These are phyloP conservation scores for Zelonia costaricensis DNA, from an alignment of 208 protist genomes.

Conservation along the genomic window DNA sequence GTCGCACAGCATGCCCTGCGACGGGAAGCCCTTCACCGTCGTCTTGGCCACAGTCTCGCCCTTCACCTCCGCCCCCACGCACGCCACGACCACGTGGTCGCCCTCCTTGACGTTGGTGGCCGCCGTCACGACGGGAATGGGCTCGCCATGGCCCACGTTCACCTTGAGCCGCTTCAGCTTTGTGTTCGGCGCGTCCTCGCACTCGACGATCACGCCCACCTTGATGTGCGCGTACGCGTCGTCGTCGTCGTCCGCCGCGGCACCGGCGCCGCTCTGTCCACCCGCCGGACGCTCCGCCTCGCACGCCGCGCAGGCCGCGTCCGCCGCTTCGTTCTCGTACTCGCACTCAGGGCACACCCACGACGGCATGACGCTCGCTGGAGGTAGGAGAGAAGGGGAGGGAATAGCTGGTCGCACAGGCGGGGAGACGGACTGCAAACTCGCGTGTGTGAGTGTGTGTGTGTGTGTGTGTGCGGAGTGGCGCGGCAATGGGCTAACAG, in stretches of 20 bases:
- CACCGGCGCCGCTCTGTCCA: neutral
- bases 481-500: too few species aligned
- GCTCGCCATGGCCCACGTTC: slow-evolving; percentile 45
- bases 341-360: slow-evolving; percentile 64
- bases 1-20: slow-evolving; percentile 82
- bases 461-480: too few species aligned
- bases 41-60: slow-evolving; percentile 62
- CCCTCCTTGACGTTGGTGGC: slow-evolving; percentile 70
- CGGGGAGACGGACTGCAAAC: too few species aligned
- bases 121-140: slow-evolving; percentile 72
- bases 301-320: slow-evolving; percentile 47
- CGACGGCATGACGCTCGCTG: too few species aligned
- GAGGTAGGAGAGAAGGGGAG: too few species aligned
- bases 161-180: slow-evolving; percentile 75
- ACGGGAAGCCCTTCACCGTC: slow-evolving; percentile 67
- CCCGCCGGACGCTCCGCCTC: slow-evolving; percentile 45
- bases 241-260: slow-evolving; percentile 38
- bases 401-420: too few species aligned
- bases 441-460: too few species aligned
- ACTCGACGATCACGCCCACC: slow-evolving; percentile 52
- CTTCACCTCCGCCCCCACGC: slow-evolving; percentile 62
- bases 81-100: slow-evolving; percentile 59
- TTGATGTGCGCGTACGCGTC: slow-evolving; percentile 47
- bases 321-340: slow-evolving; percentile 57
- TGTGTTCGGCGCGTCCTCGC: slow-evolving; percentile 53